These are phyloP conservation scores for Asclepias syriaca DNA, from an alignment of 257 asterid genomes.

Conservation along the genomic window DNA sequence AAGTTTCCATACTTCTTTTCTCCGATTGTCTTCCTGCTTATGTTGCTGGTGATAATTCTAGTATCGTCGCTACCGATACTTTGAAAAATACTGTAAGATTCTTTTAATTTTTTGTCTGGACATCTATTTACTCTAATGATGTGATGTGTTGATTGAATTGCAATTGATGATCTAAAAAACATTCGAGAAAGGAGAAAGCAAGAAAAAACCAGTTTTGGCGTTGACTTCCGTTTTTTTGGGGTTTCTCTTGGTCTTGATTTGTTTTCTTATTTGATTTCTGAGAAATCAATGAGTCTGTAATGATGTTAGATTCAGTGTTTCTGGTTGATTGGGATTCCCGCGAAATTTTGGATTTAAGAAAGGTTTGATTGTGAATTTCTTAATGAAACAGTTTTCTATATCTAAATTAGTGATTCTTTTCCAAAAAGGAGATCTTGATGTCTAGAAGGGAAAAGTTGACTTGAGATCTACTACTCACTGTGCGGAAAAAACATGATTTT, in stretches of 20 bases:
- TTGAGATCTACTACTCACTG: neutral
- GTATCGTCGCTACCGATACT: conserved; percentile 93
- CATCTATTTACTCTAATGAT: neutral
- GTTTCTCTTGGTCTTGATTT: neutral
- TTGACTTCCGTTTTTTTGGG: neutral
- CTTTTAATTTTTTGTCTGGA: neutral
- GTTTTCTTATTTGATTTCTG: neutral
- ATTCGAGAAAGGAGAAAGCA: too few species aligned
- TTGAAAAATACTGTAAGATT: conserved; percentile 75
- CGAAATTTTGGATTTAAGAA: neutral
- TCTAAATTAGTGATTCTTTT: neutral
- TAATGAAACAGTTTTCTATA: neutral
- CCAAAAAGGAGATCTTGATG: neutral
- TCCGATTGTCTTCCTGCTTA: conserved; percentile 84
- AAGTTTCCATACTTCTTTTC: conserved; percentile 72
- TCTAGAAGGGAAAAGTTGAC: neutral
- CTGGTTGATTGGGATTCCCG: neutral
- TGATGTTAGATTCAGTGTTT: neutral
- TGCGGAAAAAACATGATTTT: neutral
- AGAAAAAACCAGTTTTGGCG: neutral
- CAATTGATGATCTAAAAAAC: neutral
- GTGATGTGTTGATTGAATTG: neutral
- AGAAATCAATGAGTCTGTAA: neutral
- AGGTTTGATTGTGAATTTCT: neutral
- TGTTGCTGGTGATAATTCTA: conserved; percentile 56